Conservation (phyloP, 73 alveolate species). For the Breviolum minutum region DNA sequence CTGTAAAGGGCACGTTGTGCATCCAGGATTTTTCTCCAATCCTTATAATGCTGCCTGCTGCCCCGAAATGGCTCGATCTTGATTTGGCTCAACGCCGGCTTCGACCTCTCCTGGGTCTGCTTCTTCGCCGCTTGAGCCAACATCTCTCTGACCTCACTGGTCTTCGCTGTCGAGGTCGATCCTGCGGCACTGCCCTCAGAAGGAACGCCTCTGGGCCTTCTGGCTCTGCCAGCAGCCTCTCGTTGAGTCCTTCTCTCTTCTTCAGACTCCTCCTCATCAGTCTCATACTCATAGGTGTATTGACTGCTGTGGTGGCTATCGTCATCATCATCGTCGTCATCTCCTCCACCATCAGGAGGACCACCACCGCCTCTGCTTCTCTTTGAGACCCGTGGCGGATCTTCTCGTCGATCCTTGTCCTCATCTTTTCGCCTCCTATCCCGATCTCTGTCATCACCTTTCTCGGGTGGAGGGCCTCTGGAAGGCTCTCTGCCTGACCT, state of each 20-base stretch:
- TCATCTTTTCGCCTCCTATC: neutral
- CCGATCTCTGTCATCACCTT: neutral
- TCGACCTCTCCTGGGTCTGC: neutral
- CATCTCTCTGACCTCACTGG: neutral
- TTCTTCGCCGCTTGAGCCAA: neutral
- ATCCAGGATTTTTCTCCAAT: neutral
- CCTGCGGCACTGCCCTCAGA: neutral
- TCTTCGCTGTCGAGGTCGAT: neutral
- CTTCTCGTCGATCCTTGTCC: neutral
- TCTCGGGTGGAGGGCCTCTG: neutral
- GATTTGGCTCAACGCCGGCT: conserved; percentile 1
- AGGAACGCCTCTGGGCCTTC: neutral
- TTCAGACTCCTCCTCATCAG: neutral
- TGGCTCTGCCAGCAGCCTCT: conserved; percentile 1
- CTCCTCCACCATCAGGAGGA: neutral
- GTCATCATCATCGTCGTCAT: neutral
- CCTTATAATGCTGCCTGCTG: neutral
- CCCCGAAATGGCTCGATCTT: neutral
- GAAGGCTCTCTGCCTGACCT: neutral
- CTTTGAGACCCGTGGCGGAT: neutral
- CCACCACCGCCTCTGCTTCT: neutral
- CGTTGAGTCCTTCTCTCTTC: no score
- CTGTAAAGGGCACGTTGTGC: neutral
- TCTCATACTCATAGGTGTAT: neutral
- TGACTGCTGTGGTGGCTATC: neutral